Evolutionary conservation across 345 rosid species (phyloP), one percentile per base, ranked within the genome.

Genomic region (Xanthoceras sorbifolium): DNA sequence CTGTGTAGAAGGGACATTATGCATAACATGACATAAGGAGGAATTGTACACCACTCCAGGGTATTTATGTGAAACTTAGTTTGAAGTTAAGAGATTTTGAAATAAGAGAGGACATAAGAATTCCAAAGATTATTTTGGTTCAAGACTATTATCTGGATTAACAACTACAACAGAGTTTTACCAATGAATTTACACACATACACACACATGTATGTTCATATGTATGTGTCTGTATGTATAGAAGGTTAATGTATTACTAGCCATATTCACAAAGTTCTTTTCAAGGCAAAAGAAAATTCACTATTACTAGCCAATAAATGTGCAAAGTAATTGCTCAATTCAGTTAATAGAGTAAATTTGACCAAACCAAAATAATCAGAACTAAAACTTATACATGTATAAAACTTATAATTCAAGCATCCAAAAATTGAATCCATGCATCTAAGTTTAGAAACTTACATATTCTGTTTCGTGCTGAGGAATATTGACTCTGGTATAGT

Each of bases 361-460:
- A 11, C 34, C 64, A n/a, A 57, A 5, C 23, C 9, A 57, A 57
- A 57, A n/a, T n/a, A 26, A 26, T 25, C 15, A 25, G 12, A 25
- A 23, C 34, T 61, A 26, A 28, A 64, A 34, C 5, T 31, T 3
- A 14, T 12, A 62, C 36, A 9, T 9, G 8, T 14, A 15, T 32
- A 20, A 32, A 15, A 6, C 34, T n/a, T 64, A 9, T 18, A 29
- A 40, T 22, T 17, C 20, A 62, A 62, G 32, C 10, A 44, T 20
- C 8, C 62, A 50, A 40, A 40, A 84, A 79, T 84, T 28, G 54
- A 28, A 60, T 67, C 10, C 25, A 36, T 40, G 31, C 14, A 54
- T 57, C 22, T 28, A 65, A 63, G 60, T 32, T 12, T 31, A 61
- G 57, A 63, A 42, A 71, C 79, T 65, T 80, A 80, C 83, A 80